Percentiles rank a stretch among this genome's conserved stretches.
phyloP scores from a whole-genome alignment of 2,329 filamentous ascomycete species.

The Exophiala calicioides region DNA sequence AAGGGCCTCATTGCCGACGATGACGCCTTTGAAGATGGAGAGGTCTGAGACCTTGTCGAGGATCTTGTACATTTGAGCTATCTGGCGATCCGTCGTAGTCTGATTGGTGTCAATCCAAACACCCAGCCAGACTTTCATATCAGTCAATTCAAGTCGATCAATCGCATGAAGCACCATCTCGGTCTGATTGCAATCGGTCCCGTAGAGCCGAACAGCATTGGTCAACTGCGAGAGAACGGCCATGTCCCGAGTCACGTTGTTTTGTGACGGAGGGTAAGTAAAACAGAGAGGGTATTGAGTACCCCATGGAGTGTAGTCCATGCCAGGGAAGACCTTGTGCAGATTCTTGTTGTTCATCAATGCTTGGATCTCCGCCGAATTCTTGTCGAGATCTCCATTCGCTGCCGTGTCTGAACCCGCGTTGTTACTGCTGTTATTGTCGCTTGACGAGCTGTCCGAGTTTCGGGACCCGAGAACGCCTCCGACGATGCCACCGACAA shows the following conservation, averaged over 20 bases:
- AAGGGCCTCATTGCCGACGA: slow-evolving; percentile 65
- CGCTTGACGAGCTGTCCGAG: slow-evolving; percentile 38
- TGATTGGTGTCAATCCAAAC: slow-evolving; percentile 86
- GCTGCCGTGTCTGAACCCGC: slow-evolving; percentile 60
- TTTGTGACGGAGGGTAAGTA: slow-evolving; percentile 76
- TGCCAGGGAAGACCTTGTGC: slow-evolving; percentile 91
- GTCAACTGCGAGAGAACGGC: slow-evolving; percentile 89
- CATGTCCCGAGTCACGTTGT: slow-evolving; percentile 89
- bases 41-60: slow-evolving; percentile 57
- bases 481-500: slow-evolving; percentile 73
- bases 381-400: slow-evolving; percentile 70
- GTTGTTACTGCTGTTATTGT: slow-evolving; percentile 40
- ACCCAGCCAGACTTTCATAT: slow-evolving; percentile 89
- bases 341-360: slow-evolving; percentile 78
- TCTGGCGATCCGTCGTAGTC: slow-evolving; percentile 80
- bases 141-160: slow-evolving; percentile 66
- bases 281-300: slow-evolving; percentile 86
- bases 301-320: slow-evolving; percentile 93
- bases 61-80: slow-evolving; percentile 80
- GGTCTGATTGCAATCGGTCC: slow-evolving; percentile 96
- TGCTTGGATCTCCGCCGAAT: slow-evolving; percentile 76
- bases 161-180: slow-evolving; percentile 88
- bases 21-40: slow-evolving; percentile 60
- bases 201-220: slow-evolving; percentile 84
- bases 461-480: slow-evolving; percentile 64